phyloP scores from a whole-genome alignment of 148 eudicot genomes.

The Persicaria maculosa region DNA sequence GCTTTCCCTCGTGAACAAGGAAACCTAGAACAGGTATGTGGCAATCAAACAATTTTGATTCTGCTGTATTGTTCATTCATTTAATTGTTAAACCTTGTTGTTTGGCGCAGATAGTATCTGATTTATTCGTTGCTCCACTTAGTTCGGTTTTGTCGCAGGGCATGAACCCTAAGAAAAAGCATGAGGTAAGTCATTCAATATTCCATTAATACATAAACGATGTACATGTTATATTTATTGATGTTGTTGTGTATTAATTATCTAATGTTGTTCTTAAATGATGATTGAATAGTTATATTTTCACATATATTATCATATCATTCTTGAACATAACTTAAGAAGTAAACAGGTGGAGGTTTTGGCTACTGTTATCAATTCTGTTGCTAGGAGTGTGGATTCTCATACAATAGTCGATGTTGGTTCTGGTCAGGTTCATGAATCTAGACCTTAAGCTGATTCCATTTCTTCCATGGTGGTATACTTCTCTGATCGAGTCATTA shows the following conservation, averaged over 20 bases:
- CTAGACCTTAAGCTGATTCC: not conserved
- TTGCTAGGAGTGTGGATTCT: conserved; percentile 47
- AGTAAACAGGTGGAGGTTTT: conserved; percentile 61
- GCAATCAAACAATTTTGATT: not conserved
- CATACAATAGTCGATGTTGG: conserved; percentile 77
- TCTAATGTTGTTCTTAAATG: not conserved
- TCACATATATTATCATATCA: not conserved
- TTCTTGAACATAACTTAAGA: not conserved
- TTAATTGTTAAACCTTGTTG: not conserved
- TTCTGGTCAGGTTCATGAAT: conserved; percentile 76
- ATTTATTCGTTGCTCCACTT: conserved; percentile 37
- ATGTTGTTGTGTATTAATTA: not conserved
- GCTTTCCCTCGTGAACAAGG: conserved; percentile 65
- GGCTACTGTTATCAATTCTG: conserved; percentile 53
- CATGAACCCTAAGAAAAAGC: conserved; percentile 88
- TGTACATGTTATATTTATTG: not conserved
- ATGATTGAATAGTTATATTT: not conserved
- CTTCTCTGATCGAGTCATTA: conserved; percentile 17
- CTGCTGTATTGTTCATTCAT: not conserved
- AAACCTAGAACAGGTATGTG: conserved; percentile 50
- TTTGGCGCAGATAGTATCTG: conserved; percentile 56
- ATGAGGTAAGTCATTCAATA: conserved; percentile 56
- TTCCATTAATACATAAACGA: not conserved
- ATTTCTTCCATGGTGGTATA: not conserved
- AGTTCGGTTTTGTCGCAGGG: conserved; percentile 70